A percentile compares a stretch with the other conserved stretches of the same genome.
Evolutionary conservation across 2,329 filamentous ascomycete genomes (phyloP).

Genomic region (Xylariaceae sp.): DNA sequence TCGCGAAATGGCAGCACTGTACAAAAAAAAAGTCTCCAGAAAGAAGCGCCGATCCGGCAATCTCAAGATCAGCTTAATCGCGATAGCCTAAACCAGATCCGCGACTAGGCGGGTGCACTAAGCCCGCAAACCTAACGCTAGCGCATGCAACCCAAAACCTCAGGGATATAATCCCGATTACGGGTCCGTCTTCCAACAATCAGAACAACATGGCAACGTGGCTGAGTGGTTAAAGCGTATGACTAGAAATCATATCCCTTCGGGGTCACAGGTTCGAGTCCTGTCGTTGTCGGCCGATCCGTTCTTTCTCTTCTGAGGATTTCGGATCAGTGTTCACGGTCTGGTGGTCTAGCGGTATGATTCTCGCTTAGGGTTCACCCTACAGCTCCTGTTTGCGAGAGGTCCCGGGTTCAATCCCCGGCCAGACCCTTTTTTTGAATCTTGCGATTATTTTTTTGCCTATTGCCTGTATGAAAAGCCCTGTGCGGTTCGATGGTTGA

Average conservation of each 20-base stretch:
- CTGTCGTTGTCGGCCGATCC: slow-evolving; percentile 17
- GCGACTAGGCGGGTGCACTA: not conserved
- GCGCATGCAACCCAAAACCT: not conserved
- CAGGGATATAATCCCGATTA: not conserved
- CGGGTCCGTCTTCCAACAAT: not conserved
- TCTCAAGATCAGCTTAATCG: not conserved
- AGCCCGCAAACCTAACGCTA: not conserved
- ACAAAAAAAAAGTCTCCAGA: too few relatives aligned
- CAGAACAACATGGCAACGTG: slow-evolving; percentile 13
- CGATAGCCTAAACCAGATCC: not conserved
- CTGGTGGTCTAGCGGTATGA: slow-evolving; percentile 64
- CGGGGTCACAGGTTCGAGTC: slow-evolving; percentile 23
- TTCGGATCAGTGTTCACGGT: slow-evolving; percentile 30
- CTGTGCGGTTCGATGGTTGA: too few relatives aligned
- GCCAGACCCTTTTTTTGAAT: slow-evolving; percentile 28
- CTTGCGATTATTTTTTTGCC: not conserved
- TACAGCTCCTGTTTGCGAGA: slow-evolving; percentile 32
- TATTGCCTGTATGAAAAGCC: not conserved
- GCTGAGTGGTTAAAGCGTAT: slow-evolving; percentile 23
- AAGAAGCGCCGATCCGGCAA: too few relatives aligned
- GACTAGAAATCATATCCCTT: slow-evolving; percentile 24
- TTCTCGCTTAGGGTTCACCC: slow-evolving; percentile 59
- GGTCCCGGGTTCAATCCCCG: slow-evolving; percentile 41
- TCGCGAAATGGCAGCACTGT: too few relatives aligned
- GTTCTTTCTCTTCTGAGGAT: too few relatives aligned